A percentile compares a stretch with the other conserved stretches of the same genome.
phyloP scores from a whole-genome alignment of 768 basidiomycete genomes.

The Wakefieldia striispora region DNA sequence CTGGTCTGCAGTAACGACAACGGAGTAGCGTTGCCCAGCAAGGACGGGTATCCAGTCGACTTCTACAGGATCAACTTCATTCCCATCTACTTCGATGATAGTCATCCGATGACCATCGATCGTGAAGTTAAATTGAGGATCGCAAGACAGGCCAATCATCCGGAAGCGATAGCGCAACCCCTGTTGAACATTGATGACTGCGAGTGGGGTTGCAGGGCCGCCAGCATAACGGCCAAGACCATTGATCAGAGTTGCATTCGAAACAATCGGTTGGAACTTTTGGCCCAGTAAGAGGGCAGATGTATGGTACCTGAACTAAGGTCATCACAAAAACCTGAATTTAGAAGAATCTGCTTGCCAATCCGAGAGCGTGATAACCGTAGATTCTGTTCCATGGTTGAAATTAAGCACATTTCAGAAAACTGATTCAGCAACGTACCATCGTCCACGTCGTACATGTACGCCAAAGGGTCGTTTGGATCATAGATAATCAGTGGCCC shows the following conservation, averaged over 20 bases:
- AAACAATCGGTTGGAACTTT: slow-evolving; percentile 7
- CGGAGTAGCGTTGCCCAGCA: slow-evolving; percentile 44
- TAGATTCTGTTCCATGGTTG: slow-evolving; percentile 28
- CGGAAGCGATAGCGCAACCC: slow-evolving; percentile 54
- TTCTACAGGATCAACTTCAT: slow-evolving; percentile 38
- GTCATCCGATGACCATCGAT: no score
- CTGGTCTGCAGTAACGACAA: slow-evolving; percentile 46
- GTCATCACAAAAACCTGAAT: slow-evolving; percentile 3
- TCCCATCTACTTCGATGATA: slow-evolving; percentile 55
- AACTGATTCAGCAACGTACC: slow-evolving; percentile 24
- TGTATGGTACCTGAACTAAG: slow-evolving; percentile 35
- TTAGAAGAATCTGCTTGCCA: no score
- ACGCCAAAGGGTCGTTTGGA: slow-evolving; percentile 39
- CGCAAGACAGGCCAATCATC: slow-evolving; percentile 49
- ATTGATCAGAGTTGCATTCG: slow-evolving; percentile 50
- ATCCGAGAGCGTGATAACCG: slow-evolving; percentile 42
- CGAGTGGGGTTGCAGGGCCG: slow-evolving; percentile 49
- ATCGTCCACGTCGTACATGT: slow-evolving; percentile 47
- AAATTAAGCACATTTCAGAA: background rate
- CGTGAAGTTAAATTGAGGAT: slow-evolving; percentile 39
- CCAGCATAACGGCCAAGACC: no score
- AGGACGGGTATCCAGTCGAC: slow-evolving; percentile 37
- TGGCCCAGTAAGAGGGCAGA: background rate
- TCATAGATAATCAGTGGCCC: slow-evolving; percentile 46
- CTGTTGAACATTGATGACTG: slow-evolving; percentile 42